Evolutionary conservation across 2,329 filamentous ascomycete species (phyloP).

Genomic region (Microsporum audouinii): DNA sequence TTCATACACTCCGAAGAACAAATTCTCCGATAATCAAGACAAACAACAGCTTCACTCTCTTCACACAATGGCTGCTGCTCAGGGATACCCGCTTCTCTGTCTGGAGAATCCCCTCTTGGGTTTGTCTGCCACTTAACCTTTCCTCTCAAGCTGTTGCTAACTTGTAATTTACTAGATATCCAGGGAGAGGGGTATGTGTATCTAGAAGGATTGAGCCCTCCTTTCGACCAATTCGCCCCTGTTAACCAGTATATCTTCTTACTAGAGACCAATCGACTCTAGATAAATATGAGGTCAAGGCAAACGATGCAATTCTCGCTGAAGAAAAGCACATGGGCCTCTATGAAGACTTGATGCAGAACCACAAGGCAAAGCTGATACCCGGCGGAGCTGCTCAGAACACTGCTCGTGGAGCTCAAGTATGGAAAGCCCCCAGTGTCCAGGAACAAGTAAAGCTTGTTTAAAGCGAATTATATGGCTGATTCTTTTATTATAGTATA

Average conservation of each 20-base stretch:
- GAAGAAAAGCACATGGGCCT: conserved; percentile 80
- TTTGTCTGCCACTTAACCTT: conserved; percentile 34
- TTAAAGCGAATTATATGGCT: neutral
- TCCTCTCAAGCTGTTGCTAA: conserved; percentile 15
- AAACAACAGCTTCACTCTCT: conserved; percentile 6
- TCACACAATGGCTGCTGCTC: conserved; percentile 55
- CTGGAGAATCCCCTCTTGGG: conserved; percentile 96
- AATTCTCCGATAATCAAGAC: conserved; percentile 8
- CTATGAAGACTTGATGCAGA: conserved; percentile 87
- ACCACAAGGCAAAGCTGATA: conserved; percentile 86
- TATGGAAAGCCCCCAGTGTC: conserved; percentile 22
- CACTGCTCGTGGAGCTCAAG: conserved; percentile 83
- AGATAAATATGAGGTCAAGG: conserved; percentile 84
- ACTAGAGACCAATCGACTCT: conserved; percentile 69
- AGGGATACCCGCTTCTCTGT: conserved; percentile 81
- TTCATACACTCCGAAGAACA: neutral
- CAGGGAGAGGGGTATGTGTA: conserved; percentile 59
- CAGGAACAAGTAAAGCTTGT: neutral
- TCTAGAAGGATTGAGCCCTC: neutral
- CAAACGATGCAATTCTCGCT: conserved; percentile 94
- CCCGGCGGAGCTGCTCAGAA: conserved; percentile 96
- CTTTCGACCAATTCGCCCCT: conserved; percentile 7
- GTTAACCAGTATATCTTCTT: conserved; percentile 17
- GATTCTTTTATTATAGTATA: conserved; percentile 49
- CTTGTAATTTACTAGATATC: conserved; percentile 54